phyloP scores from a whole-genome alignment of 371 early-diverging fungal genomes.

The Mucor piriformis region DNA sequence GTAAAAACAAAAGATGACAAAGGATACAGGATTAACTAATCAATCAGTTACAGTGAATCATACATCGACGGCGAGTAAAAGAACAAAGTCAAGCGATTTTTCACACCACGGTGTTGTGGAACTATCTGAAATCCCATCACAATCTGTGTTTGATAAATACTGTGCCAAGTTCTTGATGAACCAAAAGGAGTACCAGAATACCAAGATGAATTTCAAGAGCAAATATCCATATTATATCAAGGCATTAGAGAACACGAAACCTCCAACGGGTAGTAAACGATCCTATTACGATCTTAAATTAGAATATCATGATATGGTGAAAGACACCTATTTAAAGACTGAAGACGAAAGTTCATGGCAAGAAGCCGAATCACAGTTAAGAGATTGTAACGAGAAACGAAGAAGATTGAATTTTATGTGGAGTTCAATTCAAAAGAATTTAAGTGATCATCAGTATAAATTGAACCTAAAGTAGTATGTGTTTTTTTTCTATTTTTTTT shows the following conservation, averaged over 20 bases:
- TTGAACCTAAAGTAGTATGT: neutral
- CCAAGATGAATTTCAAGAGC: constrained; percentile 3
- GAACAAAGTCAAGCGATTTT: neutral
- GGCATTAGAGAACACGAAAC: constrained; percentile 2
- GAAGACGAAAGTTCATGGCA: neutral
- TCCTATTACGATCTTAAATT: constrained; percentile 17
- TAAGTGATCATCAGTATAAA: constrained; percentile 2
- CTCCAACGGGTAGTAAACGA: constrained; percentile 13
- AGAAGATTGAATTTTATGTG: constrained; percentile 21
- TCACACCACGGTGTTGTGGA: neutral
- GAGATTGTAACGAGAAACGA: constrained; percentile 12
- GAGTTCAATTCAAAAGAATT: constrained; percentile 11
- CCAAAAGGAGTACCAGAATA: constrained; percentile 6
- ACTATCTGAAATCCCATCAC: neutral
- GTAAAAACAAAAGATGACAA: no score
- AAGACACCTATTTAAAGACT: neutral
- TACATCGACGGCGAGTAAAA: no score
- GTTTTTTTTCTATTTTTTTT: no score
- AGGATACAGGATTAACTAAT: no score
- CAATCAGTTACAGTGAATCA: no score
- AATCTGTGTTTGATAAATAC: constrained; percentile 9
- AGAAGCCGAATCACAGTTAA: constrained; percentile 7
- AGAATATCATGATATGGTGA: constrained; percentile 13
- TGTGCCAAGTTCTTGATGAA: neutral
- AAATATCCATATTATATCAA: constrained; percentile 13